Evolutionary conservation across 164 flowering plant species (phyloP), one percentile per base, ranked within the genome.

Genomic region (Kingdonia uniflora): DNA sequence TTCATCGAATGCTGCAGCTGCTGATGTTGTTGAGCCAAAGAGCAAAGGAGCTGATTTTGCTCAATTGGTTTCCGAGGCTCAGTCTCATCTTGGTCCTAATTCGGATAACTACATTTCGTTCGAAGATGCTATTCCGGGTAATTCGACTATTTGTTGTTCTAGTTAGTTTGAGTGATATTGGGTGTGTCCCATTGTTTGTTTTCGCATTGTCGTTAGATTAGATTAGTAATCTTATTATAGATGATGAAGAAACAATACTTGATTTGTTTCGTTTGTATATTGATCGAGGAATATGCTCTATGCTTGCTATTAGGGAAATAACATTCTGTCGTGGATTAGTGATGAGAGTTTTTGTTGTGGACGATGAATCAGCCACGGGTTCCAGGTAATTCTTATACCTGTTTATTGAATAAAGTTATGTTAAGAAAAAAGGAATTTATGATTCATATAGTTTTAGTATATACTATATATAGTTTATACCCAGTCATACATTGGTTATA

Each of bases 11-110:
- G 35, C 62, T 2, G 75, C 58, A 46, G 54, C 33, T 11, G 35
- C 61, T 21, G 87, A 77, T 46, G 71, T 67, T 53, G 60, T 72
- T 33, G 39, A 66, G 51, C 96, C 87, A 0, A 88, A 75, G 65
- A 83, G 89, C 59, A 83, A 81, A 65, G 97, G 97, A 10, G 82
- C 81, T 1, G 92, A 85, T 26, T 88, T 68, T 63, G 53, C 62
- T 25, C 35, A 79, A 60, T 59, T 88, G 58, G 68, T 85, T 64
- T 65, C 80, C 8, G 79, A 81, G 70, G 97, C 97, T 40, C 66
- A 62, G 49, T 68, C 82, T 45, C 71, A 68, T 33, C 35, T 47
- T 39, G 61, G 69, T 42, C 44, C 60, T 35, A 71, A 29, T 29
- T 29, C 8, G 4, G 35, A 29, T 29, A 8, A 29, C 35, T n/a